Base-by-base conservation (phyloP, 1,284 basidiomycete species). In the Anthracocystis setariae region DNA sequence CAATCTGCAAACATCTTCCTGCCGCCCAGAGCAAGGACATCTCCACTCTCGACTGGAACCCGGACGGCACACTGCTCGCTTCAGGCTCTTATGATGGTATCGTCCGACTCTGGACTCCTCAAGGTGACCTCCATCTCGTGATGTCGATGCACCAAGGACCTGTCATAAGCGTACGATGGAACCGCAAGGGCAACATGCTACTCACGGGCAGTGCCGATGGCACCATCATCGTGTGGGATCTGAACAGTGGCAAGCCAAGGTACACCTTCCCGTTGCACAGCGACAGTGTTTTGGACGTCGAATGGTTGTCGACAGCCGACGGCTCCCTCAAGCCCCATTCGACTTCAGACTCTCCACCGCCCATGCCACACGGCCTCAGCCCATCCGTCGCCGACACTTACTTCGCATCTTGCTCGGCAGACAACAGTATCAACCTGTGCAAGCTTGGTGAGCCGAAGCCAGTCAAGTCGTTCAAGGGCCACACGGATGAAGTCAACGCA, bases 91-190 rank as follows among this genome's bases (percentile, higher is more conserved):
- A 83, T 68, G 81, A 83, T 37, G 81, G 81, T 27, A 83, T 83
- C 45, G 61, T 83, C 20, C 75, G 81, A 10, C 63, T 83, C 20
- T 83, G 81, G 81, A 83, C 81, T 8, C 80, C 81, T 7, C 80
- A 83, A 38, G 81, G 81, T 23, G 81, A 83, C 40, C 59, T 83
- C 32, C 79, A 81, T 52, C 73, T 82, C 24, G 81, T 83, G 63
- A 79, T 83, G 79, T 81, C 80, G 3, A 82, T 82, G 81, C 81
- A 83, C 46, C 80, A 82, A 44, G 81, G 81, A 2, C 73, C 81
- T n/a, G 79, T 83, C 59, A 77, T 81, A 57, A 75, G 63, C 37
- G 80, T 83, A 18, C 76, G 76, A 17, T 83, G 81, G 81, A 83
- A 83, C 46, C 73, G 77, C 39, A 77, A 78, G 43, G 81, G 81